phyloP scores from a whole-genome alignment of 768 basidiomycete genomes.

The Pleurotus djamor region DNA sequence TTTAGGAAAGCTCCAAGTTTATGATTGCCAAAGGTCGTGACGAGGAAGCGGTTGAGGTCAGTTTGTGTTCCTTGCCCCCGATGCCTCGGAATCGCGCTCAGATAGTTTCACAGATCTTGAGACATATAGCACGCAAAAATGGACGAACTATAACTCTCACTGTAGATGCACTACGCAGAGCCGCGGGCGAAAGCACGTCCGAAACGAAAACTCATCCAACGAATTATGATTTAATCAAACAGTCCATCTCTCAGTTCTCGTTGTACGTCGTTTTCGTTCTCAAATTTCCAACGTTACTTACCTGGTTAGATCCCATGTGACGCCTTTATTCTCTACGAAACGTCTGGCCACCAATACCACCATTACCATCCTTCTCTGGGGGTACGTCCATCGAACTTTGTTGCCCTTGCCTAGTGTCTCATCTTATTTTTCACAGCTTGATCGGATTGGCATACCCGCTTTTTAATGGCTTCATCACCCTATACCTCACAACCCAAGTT shows the following conservation, averaged over 20 bases:
- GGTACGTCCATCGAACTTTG: constrained; percentile 22
- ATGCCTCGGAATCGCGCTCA: no score
- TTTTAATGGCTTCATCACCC: constrained; percentile 49
- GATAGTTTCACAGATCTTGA: constrained; percentile 32
- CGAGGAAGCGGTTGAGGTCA: constrained; percentile 47
- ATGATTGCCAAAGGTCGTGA: constrained; percentile 56
- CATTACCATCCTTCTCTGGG: constrained; percentile 49
- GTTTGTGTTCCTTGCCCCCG: neutral
- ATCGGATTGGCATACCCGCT: constrained; percentile 56
- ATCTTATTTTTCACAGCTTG: neutral
- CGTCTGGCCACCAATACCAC: constrained; percentile 43
- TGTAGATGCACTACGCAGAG: constrained; percentile 36
- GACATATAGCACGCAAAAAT: constrained; percentile 48
- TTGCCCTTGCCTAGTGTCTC: neutral
- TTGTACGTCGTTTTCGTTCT: constrained; percentile 24
- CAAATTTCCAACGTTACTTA: neutral
- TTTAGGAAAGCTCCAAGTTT: constrained; percentile 49
- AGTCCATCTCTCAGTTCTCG: constrained; percentile 34
- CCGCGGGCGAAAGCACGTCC: constrained; percentile 16
- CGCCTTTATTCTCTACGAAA: constrained; percentile 43
- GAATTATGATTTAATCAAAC: constrained; percentile 25
- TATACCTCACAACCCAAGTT: constrained; percentile 38
- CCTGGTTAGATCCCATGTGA: constrained; percentile 40
- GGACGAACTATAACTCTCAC: constrained; percentile 43
- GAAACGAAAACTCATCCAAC: constrained; percentile 11